These are phyloP conservation scores for Candolleomyces eurysporus DNA, from an alignment of 768 basidiomycete genomes.

Conservation along the genomic window DNA sequence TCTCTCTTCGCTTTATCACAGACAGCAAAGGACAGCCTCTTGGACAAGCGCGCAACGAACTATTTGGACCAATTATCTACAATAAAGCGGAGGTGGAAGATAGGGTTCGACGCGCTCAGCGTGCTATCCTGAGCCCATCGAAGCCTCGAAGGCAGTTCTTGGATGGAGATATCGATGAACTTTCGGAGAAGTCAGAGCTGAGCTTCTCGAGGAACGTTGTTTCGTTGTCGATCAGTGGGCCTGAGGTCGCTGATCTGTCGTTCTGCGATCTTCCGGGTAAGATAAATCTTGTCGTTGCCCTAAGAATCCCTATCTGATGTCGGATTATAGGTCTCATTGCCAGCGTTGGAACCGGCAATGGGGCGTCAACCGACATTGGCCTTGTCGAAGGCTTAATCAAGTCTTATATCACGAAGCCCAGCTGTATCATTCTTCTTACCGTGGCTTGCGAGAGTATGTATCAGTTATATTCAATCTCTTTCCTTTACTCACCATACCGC, in stretches of 20 bases:
- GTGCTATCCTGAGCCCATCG: constrained; percentile 62
- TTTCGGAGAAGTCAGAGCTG: constrained; percentile 9
- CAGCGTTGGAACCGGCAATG: constrained; percentile 42
- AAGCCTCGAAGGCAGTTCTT: constrained; percentile 35
- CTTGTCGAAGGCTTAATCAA: constrained; percentile 58
- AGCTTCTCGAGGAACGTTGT: constrained; percentile 59
- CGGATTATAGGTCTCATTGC: constrained; percentile 51
- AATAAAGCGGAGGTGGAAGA: constrained; percentile 59
- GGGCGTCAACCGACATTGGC: constrained; percentile 55
- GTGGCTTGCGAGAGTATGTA: constrained; percentile 64
- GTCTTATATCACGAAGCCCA: constrained; percentile 59
- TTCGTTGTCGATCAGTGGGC: constrained; percentile 57
- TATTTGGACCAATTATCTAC: constrained; percentile 49
- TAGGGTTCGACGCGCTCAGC: constrained; percentile 62
- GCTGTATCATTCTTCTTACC: constrained; percentile 61
- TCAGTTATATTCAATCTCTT: background rate
- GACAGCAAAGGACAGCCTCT: constrained; percentile 37
- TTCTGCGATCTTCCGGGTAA: constrained; percentile 64
- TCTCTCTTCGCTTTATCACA: constrained; percentile 45
- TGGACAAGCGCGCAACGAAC: constrained; percentile 35
- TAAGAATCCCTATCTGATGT: background rate
- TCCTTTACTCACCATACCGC: background rate
- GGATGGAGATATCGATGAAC: constrained; percentile 27
- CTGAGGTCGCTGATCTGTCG: constrained; percentile 59
- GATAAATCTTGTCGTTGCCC: background rate